Evolutionary conservation across 2,329 filamentous ascomycete genomes (phyloP), one percentile per base, ranked within the genome.

Genomic region (Blastomyces silverae): DNA sequence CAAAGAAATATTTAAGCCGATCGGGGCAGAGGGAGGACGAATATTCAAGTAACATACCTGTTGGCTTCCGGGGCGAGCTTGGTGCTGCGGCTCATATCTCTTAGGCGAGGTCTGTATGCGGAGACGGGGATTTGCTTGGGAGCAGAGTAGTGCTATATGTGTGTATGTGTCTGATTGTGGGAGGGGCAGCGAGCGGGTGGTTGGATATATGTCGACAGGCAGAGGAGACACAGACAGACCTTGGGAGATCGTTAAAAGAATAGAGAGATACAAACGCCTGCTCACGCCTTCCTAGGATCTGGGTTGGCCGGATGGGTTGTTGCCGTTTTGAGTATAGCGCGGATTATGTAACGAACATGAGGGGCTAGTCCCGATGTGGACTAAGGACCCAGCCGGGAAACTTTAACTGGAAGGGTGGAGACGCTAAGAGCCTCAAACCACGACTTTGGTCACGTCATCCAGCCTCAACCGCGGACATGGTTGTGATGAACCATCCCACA

Each of bases 11-110:
- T 28, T 20, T n/a, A 65, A 63, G 55, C 52, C 70, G 71, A 73
- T 73, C 11, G 72, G 73, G 73, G 69, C 7, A 46, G 44, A n/a
- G 37, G 37, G 37, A 10, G 34, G 34, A 37, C 66, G 68, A 70
- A 66, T 34, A 56, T 34, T 67, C 64, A 66, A 66, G 55, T 65
- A 67, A 83, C 89, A 77, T 83, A 95, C 92, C 92, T 89, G 85
- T 97, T 97, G 83, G 97, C 92, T 90, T 99, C 94, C 82, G 94
- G 92, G 83, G 92, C 92, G 85, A 97, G 89, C 87, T 97, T 97
- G 82, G 88, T 89, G 83, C 87, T 88, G 83, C 91, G 89, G 91
- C 89, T 95, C 91, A 96, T 96, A 88, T 87, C 89, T 92, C 87
- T 69, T 42, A 39, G 39, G 42, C 39, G 58, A n/a, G 25, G 42